These are phyloP conservation scores for Pleurotus giganteus DNA, from an alignment of 768 basidiomycete genomes.

Conservation along the genomic window DNA sequence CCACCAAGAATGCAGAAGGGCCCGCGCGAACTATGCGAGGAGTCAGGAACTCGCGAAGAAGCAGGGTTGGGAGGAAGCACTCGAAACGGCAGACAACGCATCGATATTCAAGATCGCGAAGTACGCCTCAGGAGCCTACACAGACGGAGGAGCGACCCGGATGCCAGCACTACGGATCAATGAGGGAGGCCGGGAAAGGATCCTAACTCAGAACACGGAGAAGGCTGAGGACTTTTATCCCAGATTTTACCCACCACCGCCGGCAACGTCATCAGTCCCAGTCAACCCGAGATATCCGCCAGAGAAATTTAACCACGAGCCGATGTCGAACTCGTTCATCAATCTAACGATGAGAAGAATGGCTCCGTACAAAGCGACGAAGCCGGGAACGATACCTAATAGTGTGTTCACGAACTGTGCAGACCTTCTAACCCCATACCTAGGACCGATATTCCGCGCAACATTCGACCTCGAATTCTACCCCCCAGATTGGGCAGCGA, in stretches of 20 bases:
- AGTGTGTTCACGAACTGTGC: constrained; percentile 17
- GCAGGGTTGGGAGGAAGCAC: constrained; percentile 15
- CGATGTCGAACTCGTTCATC: constrained; percentile 9
- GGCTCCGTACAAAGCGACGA: constrained; percentile 26
- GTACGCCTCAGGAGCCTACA: constrained; percentile 9
- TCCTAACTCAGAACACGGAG: constrained; percentile 1
- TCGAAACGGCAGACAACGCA: constrained; percentile 5
- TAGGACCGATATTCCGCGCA: constrained; percentile 22
- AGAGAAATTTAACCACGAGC: background rate
- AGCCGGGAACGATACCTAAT: constrained; percentile 20
- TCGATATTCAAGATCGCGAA: constrained; percentile 15
- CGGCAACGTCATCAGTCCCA: constrained; percentile 7
- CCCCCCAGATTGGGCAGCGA: constrained; percentile 25
- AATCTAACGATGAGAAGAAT: constrained; percentile 14
- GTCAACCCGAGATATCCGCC: constrained; percentile 5
- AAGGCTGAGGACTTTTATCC: background rate
- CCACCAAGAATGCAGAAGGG: background rate
- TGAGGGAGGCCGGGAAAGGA: background rate
- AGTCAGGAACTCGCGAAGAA: background rate
- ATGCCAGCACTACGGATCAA: constrained; percentile 11
- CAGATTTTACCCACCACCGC: constrained; percentile 18
- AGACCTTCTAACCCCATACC: constrained; percentile 8
- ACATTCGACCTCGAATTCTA: constrained; percentile 24
- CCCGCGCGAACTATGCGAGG: background rate
- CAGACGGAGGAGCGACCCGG: constrained; percentile 6